Conservation (phyloP, 441 rosid species). For the Populus trichocarpa region DNA sequence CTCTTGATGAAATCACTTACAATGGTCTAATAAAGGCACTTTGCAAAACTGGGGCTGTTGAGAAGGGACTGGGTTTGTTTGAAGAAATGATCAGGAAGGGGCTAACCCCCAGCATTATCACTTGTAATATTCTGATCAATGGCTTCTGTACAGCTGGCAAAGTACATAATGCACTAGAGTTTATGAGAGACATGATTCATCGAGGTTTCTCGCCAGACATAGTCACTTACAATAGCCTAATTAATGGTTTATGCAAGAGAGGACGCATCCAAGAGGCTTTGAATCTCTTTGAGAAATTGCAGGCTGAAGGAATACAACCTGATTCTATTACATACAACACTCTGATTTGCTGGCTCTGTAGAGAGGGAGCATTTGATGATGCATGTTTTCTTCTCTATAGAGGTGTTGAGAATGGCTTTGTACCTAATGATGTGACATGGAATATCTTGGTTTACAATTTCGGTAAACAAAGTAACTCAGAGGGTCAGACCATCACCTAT, state of each 20-base stretch:
- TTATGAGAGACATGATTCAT: constrained; percentile 65
- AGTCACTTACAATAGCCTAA: constrained; percentile 71
- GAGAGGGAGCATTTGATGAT: constrained; percentile 51
- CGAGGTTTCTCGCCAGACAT: constrained; percentile 68
- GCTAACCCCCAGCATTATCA: constrained; percentile 45
- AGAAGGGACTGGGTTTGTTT: constrained; percentile 61
- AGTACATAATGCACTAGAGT: constrained; percentile 59
- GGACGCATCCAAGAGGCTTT: constrained; percentile 60
- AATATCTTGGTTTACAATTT: constrained; percentile 48
- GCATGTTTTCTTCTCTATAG: constrained; percentile 54
- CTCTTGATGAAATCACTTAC: constrained; percentile 69
- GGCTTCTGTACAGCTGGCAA: constrained; percentile 58
- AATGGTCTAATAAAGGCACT: constrained; percentile 66
- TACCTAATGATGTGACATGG: constrained; percentile 68
- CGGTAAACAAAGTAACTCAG: constrained; percentile 19
- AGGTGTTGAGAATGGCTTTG: constrained; percentile 52
- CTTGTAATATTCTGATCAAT: constrained; percentile 72
- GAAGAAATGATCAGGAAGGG: constrained; percentile 70
- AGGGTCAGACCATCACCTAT: constrained; percentile 3
- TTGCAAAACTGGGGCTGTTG: constrained; percentile 55
- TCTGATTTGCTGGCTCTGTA: constrained; percentile 68
- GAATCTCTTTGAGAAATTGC: constrained; percentile 54
- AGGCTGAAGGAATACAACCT: constrained; percentile 65
- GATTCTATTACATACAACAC: constrained; percentile 80
- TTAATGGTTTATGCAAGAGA: constrained; percentile 69